These are phyloP conservation scores for Sesbania bispinosa DNA, from an alignment of 306 rosid genomes.

Conservation along the genomic window DNA sequence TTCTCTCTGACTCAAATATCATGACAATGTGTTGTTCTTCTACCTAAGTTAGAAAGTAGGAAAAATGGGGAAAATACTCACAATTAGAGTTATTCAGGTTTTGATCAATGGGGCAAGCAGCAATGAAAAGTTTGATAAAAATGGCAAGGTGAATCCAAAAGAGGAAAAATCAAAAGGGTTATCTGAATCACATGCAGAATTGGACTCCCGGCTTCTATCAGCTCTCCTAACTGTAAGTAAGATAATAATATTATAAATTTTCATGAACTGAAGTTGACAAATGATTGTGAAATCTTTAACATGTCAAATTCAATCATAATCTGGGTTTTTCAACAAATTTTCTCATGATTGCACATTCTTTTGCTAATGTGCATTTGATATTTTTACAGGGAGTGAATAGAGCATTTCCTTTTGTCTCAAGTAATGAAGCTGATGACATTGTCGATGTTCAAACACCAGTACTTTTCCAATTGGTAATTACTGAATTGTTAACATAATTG, in stretches of 20 bases:
- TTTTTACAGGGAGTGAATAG: constrained; percentile 83
- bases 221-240: constrained; percentile 71
- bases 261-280: neutral
- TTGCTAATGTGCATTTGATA: constrained; percentile 2
- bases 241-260: neutral
- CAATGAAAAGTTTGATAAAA: constrained; percentile 45
- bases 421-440: constrained; percentile 84
- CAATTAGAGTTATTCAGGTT: constrained; percentile 49
- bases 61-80: constrained; percentile 6
- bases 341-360: neutral
- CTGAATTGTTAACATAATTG: constrained; percentile 10
- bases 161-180: constrained; percentile 32
- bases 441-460: constrained; percentile 90
- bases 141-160: constrained; percentile 37
- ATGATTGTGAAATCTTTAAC: neutral
- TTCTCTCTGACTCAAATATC: neutral
- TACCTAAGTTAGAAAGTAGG: neutral
- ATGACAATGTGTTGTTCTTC: neutral
- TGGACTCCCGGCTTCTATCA: constrained; percentile 89
- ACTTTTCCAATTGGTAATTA: constrained; percentile 79
- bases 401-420: constrained; percentile 90
- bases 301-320: neutral
- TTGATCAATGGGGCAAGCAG: constrained; percentile 55
- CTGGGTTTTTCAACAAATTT: neutral
- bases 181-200: constrained; percentile 59